These are phyloP conservation scores for Atkinsonella texensis DNA, from an alignment of 2,329 filamentous ascomycete genomes.

Conservation along the genomic window DNA sequence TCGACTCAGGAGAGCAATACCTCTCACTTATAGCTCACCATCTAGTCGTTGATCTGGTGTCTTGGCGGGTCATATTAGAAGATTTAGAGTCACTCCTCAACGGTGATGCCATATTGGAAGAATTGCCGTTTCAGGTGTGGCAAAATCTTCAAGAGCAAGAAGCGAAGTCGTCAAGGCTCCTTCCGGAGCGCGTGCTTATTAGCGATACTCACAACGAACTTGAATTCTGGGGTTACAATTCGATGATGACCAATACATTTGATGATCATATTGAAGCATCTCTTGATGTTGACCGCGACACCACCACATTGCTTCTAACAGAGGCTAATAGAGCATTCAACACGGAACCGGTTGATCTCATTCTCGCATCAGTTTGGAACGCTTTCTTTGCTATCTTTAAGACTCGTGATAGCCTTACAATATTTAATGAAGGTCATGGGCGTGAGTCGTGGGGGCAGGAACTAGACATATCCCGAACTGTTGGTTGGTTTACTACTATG, in stretches of 20 bases:
- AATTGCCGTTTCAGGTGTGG: conserved; percentile 26
- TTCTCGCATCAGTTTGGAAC: conserved; percentile 17
- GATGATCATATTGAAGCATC: conserved; percentile 2
- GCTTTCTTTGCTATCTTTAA: conserved; percentile 19
- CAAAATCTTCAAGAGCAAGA: conserved; percentile 7
- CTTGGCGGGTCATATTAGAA: conserved; percentile 31
- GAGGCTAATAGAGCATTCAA: conserved; percentile 2
- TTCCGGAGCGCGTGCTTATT: neutral
- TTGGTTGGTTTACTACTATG: conserved; percentile 27
- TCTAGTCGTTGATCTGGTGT: conserved; percentile 30
- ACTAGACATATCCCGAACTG: conserved; percentile 21
- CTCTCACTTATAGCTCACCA: conserved; percentile 25
- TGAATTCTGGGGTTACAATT: conserved; percentile 1
- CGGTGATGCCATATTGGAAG: conserved; percentile 9
- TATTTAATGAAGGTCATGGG: conserved; percentile 11
- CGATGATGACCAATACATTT: neutral
- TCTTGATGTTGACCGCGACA: conserved; percentile 1
- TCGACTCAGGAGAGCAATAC: conserved; percentile 9
- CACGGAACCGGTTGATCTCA: conserved; percentile 21
- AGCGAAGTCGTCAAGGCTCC: neutral
- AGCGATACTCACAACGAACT: neutral
- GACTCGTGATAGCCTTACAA: conserved; percentile 17
- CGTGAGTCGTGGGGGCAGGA: conserved; percentile 19
- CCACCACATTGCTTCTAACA: neutral
- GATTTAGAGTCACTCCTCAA: conserved; percentile 29